phyloP scores from a whole-genome alignment of 805 yeast species.

The Saturnispora sekii region DNA sequence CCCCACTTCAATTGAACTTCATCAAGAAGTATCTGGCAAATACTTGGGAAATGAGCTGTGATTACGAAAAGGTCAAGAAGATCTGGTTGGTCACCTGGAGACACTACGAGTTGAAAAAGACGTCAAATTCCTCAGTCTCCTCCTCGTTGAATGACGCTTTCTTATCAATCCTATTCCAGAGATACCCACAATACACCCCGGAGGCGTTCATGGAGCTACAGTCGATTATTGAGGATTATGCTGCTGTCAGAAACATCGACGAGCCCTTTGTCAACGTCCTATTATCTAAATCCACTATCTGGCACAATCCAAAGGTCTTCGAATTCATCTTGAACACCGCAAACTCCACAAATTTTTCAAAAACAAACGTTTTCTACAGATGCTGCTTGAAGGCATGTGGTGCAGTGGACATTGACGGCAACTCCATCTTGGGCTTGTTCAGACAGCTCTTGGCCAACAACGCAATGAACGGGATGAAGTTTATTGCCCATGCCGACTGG shows the following conservation, averaged over 20 bases:
- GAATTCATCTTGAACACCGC: slow-evolving; percentile 56
- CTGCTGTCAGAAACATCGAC: slow-evolving; percentile 50
- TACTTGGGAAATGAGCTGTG: slow-evolving; percentile 45
- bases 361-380: slow-evolving; percentile 64
- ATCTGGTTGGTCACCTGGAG: slow-evolving; percentile 56
- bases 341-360: slow-evolving; percentile 43
- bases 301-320: slow-evolving; percentile 60
- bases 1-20: slow-evolving; percentile 63
- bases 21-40: slow-evolving; percentile 56
- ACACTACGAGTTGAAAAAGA: slow-evolving; percentile 41
- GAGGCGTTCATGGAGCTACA: slow-evolving; percentile 51
- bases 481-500: slow-evolving; percentile 80
- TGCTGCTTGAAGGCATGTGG: slow-evolving; percentile 67
- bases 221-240: slow-evolving; percentile 45
- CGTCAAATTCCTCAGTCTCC: slow-evolving; percentile 58
- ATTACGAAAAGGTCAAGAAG: slow-evolving; percentile 47
- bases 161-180: slow-evolving; percentile 56
- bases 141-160: slow-evolving; percentile 63
- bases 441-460: slow-evolving; percentile 32
- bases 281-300: slow-evolving; percentile 52
- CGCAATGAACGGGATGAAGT: slow-evolving; percentile 41
- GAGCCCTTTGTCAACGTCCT: slow-evolving; percentile 78
- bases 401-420: slow-evolving; percentile 42
- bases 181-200: slow-evolving; percentile 39
- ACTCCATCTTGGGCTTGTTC: slow-evolving; percentile 38